Evolutionary conservation across 345 rosid genomes (phyloP), one percentile per base, ranked within the genome.

Genomic region (Salix purpurea): DNA sequence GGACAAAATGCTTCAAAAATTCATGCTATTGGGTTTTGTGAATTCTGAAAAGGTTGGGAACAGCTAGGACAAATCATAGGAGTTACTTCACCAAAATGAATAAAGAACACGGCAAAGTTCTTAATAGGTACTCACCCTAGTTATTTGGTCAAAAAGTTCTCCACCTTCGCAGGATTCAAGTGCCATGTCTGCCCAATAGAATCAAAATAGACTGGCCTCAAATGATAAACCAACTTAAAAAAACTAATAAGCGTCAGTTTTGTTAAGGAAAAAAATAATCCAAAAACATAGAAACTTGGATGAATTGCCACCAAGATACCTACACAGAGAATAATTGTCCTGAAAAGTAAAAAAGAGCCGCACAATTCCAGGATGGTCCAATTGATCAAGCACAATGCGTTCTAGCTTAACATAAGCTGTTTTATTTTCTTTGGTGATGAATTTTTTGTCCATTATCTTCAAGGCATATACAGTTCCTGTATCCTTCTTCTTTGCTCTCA

Each of bases 101-200:
- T 70, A 50, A 50, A 40, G 46, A 30, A 21, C 23, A 15, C 18
- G 16, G 36, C 6, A 18, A 54, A 32, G 68, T 12, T 78, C 78
- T 37, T 16, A 12, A n/a, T 19, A 78, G 71, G 48, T 80, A 80
- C 95, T 88, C 90, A 93, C 99, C 84, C 97, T 86, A 52, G 97
- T 93, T 83, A 96, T 92, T 87, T 96, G 99, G 85, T 96, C 98
- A 72, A 96, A 96, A 84, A 92, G 96, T 77, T 93, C 99, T 69
- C 99, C 99, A 32, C 97, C 99, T 85, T 96, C 97, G 34, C 99
- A 93, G 68, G 99, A 93, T 83, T 96, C 99, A 70, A 93, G 98
- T 39, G 98, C 99, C 99, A 96, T 93, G 71, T 92, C 99, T 96
- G 78, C 80, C 84, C 42, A 83, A 81, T 36, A 71, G 10, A 74